Evolutionary conservation across 2,329 filamentous ascomycete genomes (phyloP).

Genomic region (Coniochaeta sp.): DNA sequence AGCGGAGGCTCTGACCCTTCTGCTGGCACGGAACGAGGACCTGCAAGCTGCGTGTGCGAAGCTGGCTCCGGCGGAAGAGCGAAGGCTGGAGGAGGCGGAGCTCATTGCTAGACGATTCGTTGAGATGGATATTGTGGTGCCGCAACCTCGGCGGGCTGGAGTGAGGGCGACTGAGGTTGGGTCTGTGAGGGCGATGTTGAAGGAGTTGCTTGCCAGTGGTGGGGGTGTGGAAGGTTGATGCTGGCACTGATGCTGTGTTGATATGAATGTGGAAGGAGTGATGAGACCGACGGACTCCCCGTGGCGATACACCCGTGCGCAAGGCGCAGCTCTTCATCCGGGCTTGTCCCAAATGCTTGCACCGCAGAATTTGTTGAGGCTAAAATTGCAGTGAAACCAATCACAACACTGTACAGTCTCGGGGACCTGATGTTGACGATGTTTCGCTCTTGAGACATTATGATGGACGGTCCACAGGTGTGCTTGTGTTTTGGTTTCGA

Average conservation of each 20-base stretch:
- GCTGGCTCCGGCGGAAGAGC: slow-evolving; percentile 55
- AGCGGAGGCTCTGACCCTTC: slow-evolving; percentile 63
- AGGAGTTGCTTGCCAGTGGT: not conserved
- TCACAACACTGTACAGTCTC: no score
- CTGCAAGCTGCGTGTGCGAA: slow-evolving; percentile 64
- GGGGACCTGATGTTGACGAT: no score
- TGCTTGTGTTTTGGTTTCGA: no score
- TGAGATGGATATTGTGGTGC: slow-evolving; percentile 26
- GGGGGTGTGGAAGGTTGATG: not conserved
- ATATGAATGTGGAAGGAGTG: not conserved
- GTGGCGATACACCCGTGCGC: no score
- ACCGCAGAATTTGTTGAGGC: not conserved
- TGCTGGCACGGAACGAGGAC: slow-evolving; percentile 67
- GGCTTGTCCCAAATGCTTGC: no score
- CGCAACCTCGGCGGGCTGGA: slow-evolving; percentile 1
- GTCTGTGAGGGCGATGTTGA: not conserved
- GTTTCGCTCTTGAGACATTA: no score
- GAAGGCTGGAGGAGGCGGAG: slow-evolving; percentile 62
- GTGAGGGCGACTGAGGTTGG: not conserved
- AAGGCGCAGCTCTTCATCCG: no score
- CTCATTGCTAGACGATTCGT: slow-evolving; percentile 51
- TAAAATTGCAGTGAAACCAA: not conserved
- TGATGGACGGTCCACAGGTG: no score
- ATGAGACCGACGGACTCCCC: not conserved
- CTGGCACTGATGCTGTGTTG: no score